Percentiles rank a stretch among this genome's conserved stretches.
These are phyloP conservation scores for Botrytis hyacinthi DNA, from an alignment of 2,329 filamentous ascomycete species.

Conservation along the genomic window DNA sequence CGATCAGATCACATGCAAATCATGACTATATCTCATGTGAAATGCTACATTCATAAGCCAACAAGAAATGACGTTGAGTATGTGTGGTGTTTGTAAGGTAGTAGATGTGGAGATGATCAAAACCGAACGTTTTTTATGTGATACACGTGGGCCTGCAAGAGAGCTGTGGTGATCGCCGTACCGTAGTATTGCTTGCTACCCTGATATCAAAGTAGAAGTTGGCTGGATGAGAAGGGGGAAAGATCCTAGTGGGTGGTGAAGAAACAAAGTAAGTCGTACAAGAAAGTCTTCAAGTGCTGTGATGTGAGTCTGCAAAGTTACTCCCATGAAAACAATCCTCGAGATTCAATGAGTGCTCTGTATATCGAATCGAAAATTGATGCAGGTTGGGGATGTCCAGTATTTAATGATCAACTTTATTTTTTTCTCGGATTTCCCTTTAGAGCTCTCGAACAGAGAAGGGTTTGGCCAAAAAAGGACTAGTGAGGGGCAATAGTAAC, in stretches of 20 bases:
- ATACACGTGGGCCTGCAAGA: conserved; percentile 18
- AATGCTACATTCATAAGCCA: conserved; percentile 11
- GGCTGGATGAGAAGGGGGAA: neutral
- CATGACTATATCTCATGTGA: conserved; percentile 22
- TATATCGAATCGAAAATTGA: neutral
- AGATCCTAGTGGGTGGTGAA: conserved; percentile 5
- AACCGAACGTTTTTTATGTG: neutral
- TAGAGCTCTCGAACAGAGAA: neutral
- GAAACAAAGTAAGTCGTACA: neutral
- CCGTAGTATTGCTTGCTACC: conserved; percentile 2
- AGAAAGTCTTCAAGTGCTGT: neutral
- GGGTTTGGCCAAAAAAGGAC: conserved; percentile 19
- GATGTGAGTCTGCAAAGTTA: neutral
- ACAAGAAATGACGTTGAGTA: conserved; percentile 5
- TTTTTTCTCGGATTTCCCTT: neutral
- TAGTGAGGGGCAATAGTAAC: conserved; percentile 24
- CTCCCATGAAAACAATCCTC: neutral
- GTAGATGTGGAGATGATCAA: conserved; percentile 6
- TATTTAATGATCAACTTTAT: neutral
- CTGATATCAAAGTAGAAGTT: neutral
- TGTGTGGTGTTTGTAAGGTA: neutral
- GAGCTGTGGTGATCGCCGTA: conserved; percentile 2
- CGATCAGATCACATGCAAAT: conserved; percentile 30
- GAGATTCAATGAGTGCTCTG: neutral
- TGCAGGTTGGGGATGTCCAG: neutral